Percentiles rank a stretch among this genome's conserved stretches.
Conservation (phyloP, 139 green algal genomes). For the Chlamydomonas sp. region DNA sequence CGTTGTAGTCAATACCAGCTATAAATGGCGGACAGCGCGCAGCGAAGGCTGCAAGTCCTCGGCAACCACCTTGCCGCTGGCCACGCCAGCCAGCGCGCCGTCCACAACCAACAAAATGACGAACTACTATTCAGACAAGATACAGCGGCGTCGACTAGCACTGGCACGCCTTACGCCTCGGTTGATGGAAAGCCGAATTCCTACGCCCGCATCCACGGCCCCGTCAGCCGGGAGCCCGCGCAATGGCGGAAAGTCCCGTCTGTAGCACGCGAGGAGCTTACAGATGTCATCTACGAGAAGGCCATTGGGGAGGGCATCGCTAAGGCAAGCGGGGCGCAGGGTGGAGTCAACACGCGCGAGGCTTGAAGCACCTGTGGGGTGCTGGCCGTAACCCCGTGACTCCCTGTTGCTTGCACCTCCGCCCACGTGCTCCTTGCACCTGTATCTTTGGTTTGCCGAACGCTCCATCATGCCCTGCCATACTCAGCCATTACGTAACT, state of each 20-base stretch:
- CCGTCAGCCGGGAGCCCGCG: slow-evolving; percentile 69
- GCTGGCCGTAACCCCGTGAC: background rate
- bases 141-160: background rate
- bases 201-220: slow-evolving; percentile 85
- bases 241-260: slow-evolving; percentile 63
- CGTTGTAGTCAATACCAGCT: too few relatives aligned
- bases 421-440: background rate
- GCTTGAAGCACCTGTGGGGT: background rate
- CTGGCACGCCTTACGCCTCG: slow-evolving; percentile 41
- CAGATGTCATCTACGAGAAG: slow-evolving; percentile 92
- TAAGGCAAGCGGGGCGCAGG: slow-evolving; percentile 65
- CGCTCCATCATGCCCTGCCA: background rate
- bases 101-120: too few relatives aligned
- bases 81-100: background rate
- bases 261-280: slow-evolving; percentile 67
- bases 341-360: background rate
- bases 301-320: slow-evolving; percentile 86
- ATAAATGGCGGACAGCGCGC: background rate
- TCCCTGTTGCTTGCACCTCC: background rate
- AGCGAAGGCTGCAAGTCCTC: slow-evolving; percentile 12
- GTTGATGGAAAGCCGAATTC: slow-evolving; percentile 45
- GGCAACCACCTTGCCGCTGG: slow-evolving; percentile 4
- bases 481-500: background rate
- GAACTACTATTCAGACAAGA: background rate
- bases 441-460: background rate